Base-by-base conservation (phyloP, 1,284 basidiomycete genomes). In the Ganoderma lingzhi region DNA sequence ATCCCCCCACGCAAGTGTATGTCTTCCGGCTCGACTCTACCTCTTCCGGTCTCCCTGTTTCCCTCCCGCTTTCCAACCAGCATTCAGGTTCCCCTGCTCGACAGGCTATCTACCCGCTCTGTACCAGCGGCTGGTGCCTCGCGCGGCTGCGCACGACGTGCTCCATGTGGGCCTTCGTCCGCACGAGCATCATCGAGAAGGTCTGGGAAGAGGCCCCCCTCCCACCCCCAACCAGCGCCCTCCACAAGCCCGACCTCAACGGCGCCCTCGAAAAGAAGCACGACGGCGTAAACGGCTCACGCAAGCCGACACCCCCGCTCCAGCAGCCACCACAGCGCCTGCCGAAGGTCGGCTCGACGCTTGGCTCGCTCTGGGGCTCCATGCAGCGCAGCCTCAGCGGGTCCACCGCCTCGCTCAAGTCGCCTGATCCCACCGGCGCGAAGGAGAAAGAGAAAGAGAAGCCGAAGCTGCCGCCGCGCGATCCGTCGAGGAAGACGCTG, bases 131-230 rank as follows among this genome's bases (percentile, higher is more conserved):
- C 15, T 96, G 94, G 89, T 96, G 94, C 77, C 84, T 96, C 12
- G 78, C 85, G 2, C 87, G 95, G 8, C 83, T 98, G 23, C 88
- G 96, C 14, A 87, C 92, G n/a, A 95, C 96, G 23, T 97, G 96
- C 79, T 93, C 93, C 12, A 84, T 98, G 32, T 98, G 96, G 95
- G 90, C 93, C 28, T 98, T 95, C 78, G 88, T 98, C 51, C 89
- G 95, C 39, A 90, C 88, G 1, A 89, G 92, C 19, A 85, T 98
- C 68, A 85, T 97, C 39, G 93, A 95, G 70, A 92, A 91, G 66
- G 83, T 98, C 2, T 96, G 96, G 93, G 89, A 95, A 69, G 95
- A 96, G 70, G 82, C 72, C 10, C 86, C 35, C 77, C 84, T n/a
- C 73, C 70, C 51, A 65, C 81, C 51, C 80, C 78, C 56, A 79